Conservation (phyloP, 2,329 filamentous ascomycete species). For the Incumbomyces delicatus region DNA sequence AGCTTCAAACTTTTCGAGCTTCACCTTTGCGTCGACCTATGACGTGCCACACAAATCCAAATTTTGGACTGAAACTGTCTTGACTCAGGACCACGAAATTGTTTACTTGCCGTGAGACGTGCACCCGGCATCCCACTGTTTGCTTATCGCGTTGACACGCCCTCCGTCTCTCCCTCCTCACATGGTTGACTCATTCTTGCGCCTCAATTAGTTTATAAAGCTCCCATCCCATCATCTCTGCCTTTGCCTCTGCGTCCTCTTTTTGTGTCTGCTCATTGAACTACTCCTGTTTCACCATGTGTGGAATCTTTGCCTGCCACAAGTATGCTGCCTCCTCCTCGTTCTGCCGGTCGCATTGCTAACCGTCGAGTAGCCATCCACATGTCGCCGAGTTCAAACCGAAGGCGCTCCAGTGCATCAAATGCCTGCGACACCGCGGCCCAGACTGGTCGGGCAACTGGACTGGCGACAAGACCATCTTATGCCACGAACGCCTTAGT, state of each 20-base stretch:
- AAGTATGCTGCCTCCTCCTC: conserved; percentile 47
- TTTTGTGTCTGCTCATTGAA: background rate
- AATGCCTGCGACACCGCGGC: conserved; percentile 84
- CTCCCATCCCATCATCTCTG: background rate
- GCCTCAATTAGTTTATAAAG: background rate
- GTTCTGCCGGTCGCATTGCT: conserved; percentile 4
- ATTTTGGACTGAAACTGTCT: background rate
- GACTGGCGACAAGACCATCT: conserved; percentile 82
- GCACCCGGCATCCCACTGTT: background rate
- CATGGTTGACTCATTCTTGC: conserved; percentile 4
- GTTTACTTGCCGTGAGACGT: too few species aligned
- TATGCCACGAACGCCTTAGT: conserved; percentile 93
- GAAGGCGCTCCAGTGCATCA: conserved; percentile 28
- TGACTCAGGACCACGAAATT: background rate
- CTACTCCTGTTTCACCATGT: conserved; percentile 54
- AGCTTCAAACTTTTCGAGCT: background rate
- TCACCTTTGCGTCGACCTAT: conserved; percentile 1
- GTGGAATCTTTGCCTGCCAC: conserved; percentile 95
- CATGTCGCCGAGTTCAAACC: conserved; percentile 25
- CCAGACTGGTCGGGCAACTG: conserved; percentile 97
- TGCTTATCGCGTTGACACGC: conserved; percentile 1
- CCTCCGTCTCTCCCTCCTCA: background rate
- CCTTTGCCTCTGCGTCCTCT: background rate
- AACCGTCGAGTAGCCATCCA: conserved; percentile 22
- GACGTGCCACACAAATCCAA: conserved; percentile 5